Evolutionary conservation across 2,329 filamentous ascomycete genomes (phyloP), one percentile per base, ranked within the genome.

Genomic region (Laburnicola sp.): DNA sequence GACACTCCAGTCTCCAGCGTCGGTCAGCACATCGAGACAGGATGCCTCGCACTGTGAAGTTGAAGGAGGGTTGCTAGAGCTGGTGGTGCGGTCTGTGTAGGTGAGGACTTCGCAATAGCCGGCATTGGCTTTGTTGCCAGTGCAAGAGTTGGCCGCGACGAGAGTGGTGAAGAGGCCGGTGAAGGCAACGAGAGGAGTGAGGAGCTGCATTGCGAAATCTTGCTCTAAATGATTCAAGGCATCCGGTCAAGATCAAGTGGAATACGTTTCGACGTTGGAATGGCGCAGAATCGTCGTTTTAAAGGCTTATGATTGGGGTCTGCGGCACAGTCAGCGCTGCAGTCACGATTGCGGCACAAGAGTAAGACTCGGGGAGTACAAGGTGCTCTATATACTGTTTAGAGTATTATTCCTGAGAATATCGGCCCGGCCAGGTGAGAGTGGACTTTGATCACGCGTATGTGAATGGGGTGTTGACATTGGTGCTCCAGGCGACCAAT

Each of bases 1-100:
- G 10, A 62, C 59, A 16, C 42, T 23, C 60, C 60, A 65, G 42
- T 65, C 62, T 6, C 62, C 60, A 0, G 60, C 60, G 28, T 65
- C 62, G 9, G 40, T 44, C 2, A 60, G 49, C 0, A 60, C 43
- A 11, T 46, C 49, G 0, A 43, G 47, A 37, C 62, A 65, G 5
- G 56, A 45, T 9, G 58, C 41, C 21, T 57, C 44, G 46, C 60
- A 63, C 36, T 62, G 53, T 16, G 54, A 28, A 3, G 44, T 34
- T 7, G 45, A 43, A 1, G 59, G 62, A 3, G 59, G 53, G 11
- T 49, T 49, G 8, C 41, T 26, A 4, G 50, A 36, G 1, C 44
- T 35, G 9, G 44, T 44, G 11, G 62, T 65, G 10, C 30, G 40
- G 46, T 65, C 60, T 31, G 47, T 45, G 36, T 48, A 59, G 10